Conservation (phyloP, 2,329 filamentous ascomycete species). For the Colletotrichum eleusines region DNA sequence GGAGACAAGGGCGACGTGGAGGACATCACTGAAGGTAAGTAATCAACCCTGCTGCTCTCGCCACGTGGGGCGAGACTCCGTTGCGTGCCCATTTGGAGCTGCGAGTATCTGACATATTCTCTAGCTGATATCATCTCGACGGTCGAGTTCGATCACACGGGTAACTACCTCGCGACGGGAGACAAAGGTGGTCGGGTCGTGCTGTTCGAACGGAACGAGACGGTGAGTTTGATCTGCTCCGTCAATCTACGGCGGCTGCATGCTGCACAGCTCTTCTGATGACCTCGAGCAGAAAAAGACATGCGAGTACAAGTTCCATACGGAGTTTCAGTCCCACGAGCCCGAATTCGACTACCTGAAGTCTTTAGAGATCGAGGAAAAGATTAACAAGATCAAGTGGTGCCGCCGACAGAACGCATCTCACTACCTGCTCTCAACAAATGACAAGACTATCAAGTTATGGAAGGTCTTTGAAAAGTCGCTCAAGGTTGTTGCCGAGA, state of each 20-base stretch:
- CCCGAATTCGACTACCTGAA: conserved; percentile 99
- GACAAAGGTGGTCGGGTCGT: conserved; percentile 90
- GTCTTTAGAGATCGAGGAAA: conserved; percentile 99
- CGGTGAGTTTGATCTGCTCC: conserved; percentile 68
- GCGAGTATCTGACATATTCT: conserved; percentile 46
- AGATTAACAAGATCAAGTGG: conserved; percentile 99
- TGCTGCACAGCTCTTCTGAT: conserved; percentile 49
- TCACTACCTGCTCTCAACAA: conserved; percentile 97
- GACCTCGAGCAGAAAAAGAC: conserved; percentile 86
- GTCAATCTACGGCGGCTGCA: neutral
- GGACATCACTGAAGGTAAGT: conserved; percentile 93
- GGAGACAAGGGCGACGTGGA: conserved; percentile 99
- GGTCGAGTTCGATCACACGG: conserved; percentile 90
- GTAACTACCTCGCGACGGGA: conserved; percentile 90
- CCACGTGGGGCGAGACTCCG: neutral
- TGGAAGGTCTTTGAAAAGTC: conserved; percentile 99
- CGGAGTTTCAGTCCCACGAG: conserved; percentile 99
- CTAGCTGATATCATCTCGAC: conserved; percentile 91
- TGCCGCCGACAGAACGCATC: conserved; percentile 98
- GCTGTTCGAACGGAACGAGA: conserved; percentile 93
- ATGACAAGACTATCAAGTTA: conserved; percentile 99
- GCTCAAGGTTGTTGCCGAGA: conserved; percentile 97
- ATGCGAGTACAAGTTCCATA: conserved; percentile 99
- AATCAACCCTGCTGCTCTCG: neutral
- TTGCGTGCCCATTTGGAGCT: neutral